Evolutionary conservation across 2,329 filamentous ascomycete species (phyloP).

Genomic region (Hirsutella thompsonii): DNA sequence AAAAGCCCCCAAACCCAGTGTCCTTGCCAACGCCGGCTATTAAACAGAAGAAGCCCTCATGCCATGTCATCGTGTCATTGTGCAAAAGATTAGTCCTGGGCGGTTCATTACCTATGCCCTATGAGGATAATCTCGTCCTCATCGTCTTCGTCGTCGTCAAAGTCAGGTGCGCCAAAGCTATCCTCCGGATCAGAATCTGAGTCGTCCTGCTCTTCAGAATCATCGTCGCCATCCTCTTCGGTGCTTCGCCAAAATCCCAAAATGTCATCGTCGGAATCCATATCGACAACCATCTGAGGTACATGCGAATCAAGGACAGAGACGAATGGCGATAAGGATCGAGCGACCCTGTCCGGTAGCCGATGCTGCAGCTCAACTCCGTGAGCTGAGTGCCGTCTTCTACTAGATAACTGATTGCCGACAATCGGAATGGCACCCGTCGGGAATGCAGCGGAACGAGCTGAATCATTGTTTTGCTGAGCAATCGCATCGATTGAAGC

Average conservation of each 20-base stretch:
- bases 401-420: conserved; percentile 9
- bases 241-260: conserved; percentile 42
- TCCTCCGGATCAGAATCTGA: conserved; percentile 28
- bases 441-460: conserved; percentile 11
- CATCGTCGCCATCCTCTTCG: conserved; percentile 33
- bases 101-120: conserved; percentile 28
- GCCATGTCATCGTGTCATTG: not conserved
- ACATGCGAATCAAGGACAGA: conserved; percentile 13
- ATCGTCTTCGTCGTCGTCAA: conserved; percentile 37
- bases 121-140: conserved; percentile 37
- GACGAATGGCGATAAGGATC: conserved; percentile 29
- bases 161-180: conserved; percentile 14
- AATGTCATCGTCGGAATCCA: conserved; percentile 42
- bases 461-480: not conserved
- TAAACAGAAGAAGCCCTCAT: not conserved
- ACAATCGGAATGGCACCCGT: conserved; percentile 1
- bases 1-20: not conserved
- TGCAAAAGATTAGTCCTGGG: not conserved
- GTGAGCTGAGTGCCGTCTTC: conserved; percentile 26
- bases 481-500: not conserved
- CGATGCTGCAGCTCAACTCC: conserved; percentile 18
- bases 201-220: conserved; percentile 34
- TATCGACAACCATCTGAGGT: conserved; percentile 17
- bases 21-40: not conserved
- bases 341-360: conserved; percentile 27